Base-by-base conservation (phyloP, 2,329 filamentous ascomycete species). In the Colletotrichum orchidophilum region DNA sequence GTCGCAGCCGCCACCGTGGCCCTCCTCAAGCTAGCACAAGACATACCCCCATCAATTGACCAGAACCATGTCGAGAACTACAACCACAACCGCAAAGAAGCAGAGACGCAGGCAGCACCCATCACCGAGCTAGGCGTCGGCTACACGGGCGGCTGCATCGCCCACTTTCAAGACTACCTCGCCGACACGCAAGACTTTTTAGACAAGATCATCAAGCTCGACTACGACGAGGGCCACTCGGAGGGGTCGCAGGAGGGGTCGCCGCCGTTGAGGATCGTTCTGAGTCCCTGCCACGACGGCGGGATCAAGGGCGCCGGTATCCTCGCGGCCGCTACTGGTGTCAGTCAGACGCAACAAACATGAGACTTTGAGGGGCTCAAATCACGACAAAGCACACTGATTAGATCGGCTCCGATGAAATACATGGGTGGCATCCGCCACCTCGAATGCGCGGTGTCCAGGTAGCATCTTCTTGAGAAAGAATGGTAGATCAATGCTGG, bases 131-230 rank as follows among this genome's bases (percentile, higher is more conserved):
- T 96, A 33, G 90, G 94, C 1, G 92, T 95, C 26, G 93, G 93
- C 1, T 95, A 94, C 77, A 94, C 93, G 0, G 93, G 93, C 35
- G 92, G 93, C 7, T 94, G 93, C 76, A 95, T 95, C 70, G 88
- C 91, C n/a, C 90, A 93, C 76, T 94, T 94, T 76, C 93, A 93
- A 58, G 87, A 93, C 75, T 95, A 94, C 80, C 84, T 93, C 52
- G 81, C 84, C 54, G 91, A 92, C 75, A 94, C 92, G 74, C 92
- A 95, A 79, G 76, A 81, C 15, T 93, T 93, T 77, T 85, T 95
- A 60, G 90, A 94, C 75, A 78, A 80, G 26, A 81, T 90, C 12
- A 75, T 90, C 63, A 52, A 65, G 18, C 73, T 77, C 31, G 84
- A 86, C 61, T 85, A 84, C 62, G 78, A 77, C 3, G 71, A 15